Evolutionary conservation across 169 alveolate genomes (phyloP).

Genomic region (Cryptosporidium canis): DNA sequence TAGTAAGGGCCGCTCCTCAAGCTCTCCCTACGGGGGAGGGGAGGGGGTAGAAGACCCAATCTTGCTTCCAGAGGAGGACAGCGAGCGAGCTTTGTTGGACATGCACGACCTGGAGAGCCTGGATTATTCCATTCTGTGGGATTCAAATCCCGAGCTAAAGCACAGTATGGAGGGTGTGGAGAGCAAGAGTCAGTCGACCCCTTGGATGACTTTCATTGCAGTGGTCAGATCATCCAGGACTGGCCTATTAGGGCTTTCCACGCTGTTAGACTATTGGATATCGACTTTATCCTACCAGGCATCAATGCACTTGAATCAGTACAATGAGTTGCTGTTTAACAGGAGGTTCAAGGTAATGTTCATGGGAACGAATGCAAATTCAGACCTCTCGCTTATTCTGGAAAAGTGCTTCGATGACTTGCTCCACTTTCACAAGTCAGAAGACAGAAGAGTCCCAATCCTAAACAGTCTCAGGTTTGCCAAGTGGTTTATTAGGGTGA

Average conservation of each 20-base stretch:
- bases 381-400: not conserved
- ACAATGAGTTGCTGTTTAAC: slow-evolving; percentile 19
- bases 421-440: not conserved
- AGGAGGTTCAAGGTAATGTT: slow-evolving; percentile 40
- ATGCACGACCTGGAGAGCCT: not conserved
- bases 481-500: slow-evolving; percentile 19
- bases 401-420: not conserved
- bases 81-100: not conserved
- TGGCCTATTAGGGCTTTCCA: slow-evolving; percentile 22
- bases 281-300: slow-evolving; percentile 46
- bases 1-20: not conserved
- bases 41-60: not conserved
- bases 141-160: slow-evolving; percentile 40
- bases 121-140: slow-evolving; percentile 44
- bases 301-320: slow-evolving; percentile 26
- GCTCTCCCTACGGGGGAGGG: not conserved
- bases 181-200: slow-evolving; percentile 21
- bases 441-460: not conserved
- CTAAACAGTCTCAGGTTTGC: slow-evolving; percentile 28
- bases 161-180: slow-evolving; percentile 3
- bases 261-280: slow-evolving; percentile 54
- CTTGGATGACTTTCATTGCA: slow-evolving; percentile 54
- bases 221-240: slow-evolving; percentile 29
- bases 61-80: not conserved
- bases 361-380: not conserved